Base-by-base conservation (phyloP, 2,329 filamentous ascomycete genomes). In the Aspergillus intermedius region DNA sequence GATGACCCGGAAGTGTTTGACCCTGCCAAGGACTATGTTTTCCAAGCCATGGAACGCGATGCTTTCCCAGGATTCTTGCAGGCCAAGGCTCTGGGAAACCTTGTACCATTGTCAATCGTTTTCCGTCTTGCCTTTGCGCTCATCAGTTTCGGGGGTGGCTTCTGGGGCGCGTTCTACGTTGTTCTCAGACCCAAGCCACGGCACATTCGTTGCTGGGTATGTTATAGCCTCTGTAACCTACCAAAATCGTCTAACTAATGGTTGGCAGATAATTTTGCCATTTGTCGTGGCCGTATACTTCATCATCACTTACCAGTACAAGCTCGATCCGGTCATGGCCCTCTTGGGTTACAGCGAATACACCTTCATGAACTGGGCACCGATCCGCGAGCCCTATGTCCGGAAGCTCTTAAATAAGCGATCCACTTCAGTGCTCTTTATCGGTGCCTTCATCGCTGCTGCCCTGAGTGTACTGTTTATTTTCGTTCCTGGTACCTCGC, bases 21-120 rank as follows among this genome's bases (percentile, higher is more conserved):
- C 66, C 84, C 88, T 17, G 93, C 93, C 47, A 98, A 98, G 75
- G 93, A 98, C 73, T 98, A 97, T 67, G 93, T 97, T 54, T 98
- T 97, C 70, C 94, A 98, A 72, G 94, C 94, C 30, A 98, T 98
- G 93, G 94, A 98, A 73, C 83, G 94, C 48, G 93, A 98, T 73
- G 93, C 94, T n/a, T 98, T 95, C 66, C 93, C 94, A 0, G 91
- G 91, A 1, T 98, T 98, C 71, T 77, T 98, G 50, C 82, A 91
- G 64, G 88, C 89, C 73, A 97, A 97, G 73, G 93, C 93, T 2
- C 77, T 98, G 21, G 94, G 94, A 51, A 98, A 98, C 63, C 79
- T 98, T 12, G 91, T 98, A 23, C 93, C 91, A 3, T 83, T 91
- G 13, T 95, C 89, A 42, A 84, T 95, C 57, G 82, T 97, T 64